Base-by-base conservation (phyloP, 2,329 filamentous ascomycete genomes). In the Decorospora gaudefroyi region DNA sequence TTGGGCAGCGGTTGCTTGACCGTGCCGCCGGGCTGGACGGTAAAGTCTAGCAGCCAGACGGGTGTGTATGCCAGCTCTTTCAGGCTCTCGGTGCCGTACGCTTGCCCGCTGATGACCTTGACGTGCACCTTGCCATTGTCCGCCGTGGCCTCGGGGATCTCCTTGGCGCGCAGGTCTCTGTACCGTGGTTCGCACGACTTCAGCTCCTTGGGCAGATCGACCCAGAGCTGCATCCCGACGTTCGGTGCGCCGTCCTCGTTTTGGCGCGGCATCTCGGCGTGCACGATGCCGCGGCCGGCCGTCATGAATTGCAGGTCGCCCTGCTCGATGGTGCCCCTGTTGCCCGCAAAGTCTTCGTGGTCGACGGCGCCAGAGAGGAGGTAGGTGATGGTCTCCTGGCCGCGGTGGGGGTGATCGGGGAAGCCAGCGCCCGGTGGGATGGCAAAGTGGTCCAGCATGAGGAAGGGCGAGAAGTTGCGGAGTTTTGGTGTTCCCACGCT, bases 301-400 rank as follows among this genome's bases (percentile, higher is more conserved):
- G 92, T 96, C 93, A 97, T 97, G 78, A 97, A 97, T 68, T 97
- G 92, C 33, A 97, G 74, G 67, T 96, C 92, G n/a, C 92, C 92
- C 0, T 87, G 74, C 49, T 86, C 79, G 57, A 97, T 89, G 3
- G 87, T 93, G 45, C 92, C 93, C 35, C 80, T 80, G 74, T 93
- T 85, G 9, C 90, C 90, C 2, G 88, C 85, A 59, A 96, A 96
- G 70, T 96, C 90, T 74, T 96, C 90, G 65, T 96, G 90, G 73
- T 96, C 90, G 46, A 95, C 84, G 3, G 82, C 88, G 54, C 92
- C 92, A 10, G 80, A 74, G n/a, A 97, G 78, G 19, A 97, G 78
- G 69, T 96, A 96, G 1, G 90, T 96, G 67, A 96, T 93, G 11
- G 84, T 87, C 61, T 96, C 89, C 71, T 95, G 90, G 26, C 91